phyloP scores from a whole-genome alignment of 2,329 filamentous ascomycete species.

The Penicillium sp. region DNA sequence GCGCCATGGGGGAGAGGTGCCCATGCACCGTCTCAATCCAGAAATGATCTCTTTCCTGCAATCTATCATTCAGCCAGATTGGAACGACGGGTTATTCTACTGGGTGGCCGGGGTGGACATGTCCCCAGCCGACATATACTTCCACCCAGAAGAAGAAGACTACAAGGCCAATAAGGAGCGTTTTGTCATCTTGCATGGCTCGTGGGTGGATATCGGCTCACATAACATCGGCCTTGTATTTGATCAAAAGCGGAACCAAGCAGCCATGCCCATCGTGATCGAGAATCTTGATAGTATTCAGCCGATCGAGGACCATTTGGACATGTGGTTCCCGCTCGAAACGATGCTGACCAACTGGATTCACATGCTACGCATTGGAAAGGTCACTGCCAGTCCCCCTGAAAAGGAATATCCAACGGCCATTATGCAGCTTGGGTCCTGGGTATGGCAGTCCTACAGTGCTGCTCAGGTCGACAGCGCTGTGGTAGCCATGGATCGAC shows the following conservation, averaged over 20 bases:
- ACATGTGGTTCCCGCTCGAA: slow-evolving; percentile 1
- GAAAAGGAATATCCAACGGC: background rate
- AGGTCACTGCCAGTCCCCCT: background rate
- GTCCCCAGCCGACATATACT: background rate
- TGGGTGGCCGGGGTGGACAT: background rate
- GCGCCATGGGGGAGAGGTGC: background rate
- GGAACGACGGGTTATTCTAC: background rate
- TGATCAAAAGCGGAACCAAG: background rate
- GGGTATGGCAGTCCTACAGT: background rate
- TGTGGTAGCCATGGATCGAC: slow-evolving; percentile 2
- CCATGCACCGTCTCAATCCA: background rate
- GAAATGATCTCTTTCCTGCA: background rate
- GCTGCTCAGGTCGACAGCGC: background rate
- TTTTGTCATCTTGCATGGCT: background rate
- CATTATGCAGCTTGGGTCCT: background rate
- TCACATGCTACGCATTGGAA: slow-evolving; percentile 4
- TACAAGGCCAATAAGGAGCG: background rate
- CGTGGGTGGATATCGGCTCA: background rate
- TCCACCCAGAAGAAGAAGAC: background rate
- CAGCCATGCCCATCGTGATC: background rate
- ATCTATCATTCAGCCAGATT: background rate
- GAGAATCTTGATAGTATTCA: background rate
- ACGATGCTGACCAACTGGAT: slow-evolving; percentile 5
- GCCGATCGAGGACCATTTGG: background rate
- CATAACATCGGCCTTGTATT: background rate